These are phyloP conservation scores for Capsella rubella DNA, from an alignment of 441 rosid genomes.

Conservation along the genomic window DNA sequence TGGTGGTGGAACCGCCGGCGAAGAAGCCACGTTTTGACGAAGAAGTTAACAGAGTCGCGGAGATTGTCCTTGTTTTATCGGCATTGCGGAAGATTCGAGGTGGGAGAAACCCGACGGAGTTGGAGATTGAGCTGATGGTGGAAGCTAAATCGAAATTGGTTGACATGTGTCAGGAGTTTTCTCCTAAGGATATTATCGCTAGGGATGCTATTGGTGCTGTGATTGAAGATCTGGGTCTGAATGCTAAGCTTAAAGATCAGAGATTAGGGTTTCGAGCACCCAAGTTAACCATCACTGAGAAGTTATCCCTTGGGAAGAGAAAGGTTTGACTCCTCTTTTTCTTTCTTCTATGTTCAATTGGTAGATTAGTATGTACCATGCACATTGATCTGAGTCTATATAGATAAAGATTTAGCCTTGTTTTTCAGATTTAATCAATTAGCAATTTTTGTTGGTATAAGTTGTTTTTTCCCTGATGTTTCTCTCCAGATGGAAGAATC, in stretches of 20 bases:
- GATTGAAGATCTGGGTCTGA: constrained; percentile 91
- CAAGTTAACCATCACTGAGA: constrained; percentile 78
- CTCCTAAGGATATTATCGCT: constrained; percentile 73
- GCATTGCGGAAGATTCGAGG: constrained; percentile 80
- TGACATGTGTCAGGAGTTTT: constrained; percentile 59
- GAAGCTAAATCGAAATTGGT: constrained; percentile 83
- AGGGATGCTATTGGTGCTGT: constrained; percentile 67
- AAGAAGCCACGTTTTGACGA: constrained; percentile 52
- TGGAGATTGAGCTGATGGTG: constrained; percentile 75
- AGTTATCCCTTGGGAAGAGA: constrained; percentile 61
- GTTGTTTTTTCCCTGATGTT: constrained; percentile 27
- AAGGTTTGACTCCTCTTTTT: constrained; percentile 60
- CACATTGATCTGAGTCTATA: neutral
- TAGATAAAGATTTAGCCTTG: neutral
- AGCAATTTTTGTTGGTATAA: neutral
- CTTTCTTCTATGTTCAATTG: constrained; percentile 12
- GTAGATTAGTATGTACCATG: neutral
- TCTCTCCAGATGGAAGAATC: constrained; percentile 80
- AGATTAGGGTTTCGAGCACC: constrained; percentile 70
- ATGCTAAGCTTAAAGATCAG: constrained; percentile 71
- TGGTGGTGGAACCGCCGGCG: constrained; percentile 28
- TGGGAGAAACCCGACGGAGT: constrained; percentile 76
- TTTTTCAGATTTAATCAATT: neutral
- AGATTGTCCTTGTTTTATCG: constrained; percentile 87
- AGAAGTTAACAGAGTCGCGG: constrained; percentile 75